Evolutionary conservation across 2,329 filamentous ascomycete genomes (phyloP).

Genomic region (Lomentospora prolificans): DNA sequence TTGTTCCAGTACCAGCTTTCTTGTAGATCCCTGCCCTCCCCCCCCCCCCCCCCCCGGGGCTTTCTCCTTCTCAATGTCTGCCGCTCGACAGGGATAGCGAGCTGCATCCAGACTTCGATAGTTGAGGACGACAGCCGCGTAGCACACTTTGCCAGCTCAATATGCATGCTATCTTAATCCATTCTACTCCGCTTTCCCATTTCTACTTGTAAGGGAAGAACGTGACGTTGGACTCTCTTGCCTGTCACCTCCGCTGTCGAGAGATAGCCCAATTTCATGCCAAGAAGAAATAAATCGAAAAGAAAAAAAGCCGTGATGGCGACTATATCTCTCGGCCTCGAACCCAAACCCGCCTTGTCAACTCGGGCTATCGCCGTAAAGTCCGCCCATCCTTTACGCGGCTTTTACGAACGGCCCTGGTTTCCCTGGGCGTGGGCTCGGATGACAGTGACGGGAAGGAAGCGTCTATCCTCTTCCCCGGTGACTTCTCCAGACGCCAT

Average conservation of each 20-base stretch:
- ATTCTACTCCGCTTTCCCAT: background rate
- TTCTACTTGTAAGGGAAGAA: background rate
- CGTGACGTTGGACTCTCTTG: background rate
- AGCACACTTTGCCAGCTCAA: background rate
- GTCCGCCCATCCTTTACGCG: too few species aligned
- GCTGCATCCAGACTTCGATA: background rate
- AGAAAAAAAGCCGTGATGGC: too few species aligned
- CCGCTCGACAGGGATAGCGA: background rate
- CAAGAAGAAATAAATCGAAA: too few species aligned
- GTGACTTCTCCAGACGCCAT: background rate
- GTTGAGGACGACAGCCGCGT: background rate
- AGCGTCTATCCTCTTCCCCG: background rate
- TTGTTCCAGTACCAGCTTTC: background rate
- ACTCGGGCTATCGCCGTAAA: too few species aligned
- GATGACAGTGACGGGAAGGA: background rate
- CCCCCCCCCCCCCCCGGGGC: too few species aligned
- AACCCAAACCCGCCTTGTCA: too few species aligned
- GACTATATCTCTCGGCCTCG: too few species aligned
- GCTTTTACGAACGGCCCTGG: too few species aligned
- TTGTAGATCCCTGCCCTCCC: too few species aligned
- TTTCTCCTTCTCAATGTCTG: too few species aligned
- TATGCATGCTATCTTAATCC: background rate
- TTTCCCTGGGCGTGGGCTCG: too few species aligned
- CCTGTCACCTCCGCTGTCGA: background rate
- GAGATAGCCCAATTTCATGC: background rate